Evolutionary conservation across 768 basidiomycete genomes (phyloP).

Genomic region (Calocera viscosa): DNA sequence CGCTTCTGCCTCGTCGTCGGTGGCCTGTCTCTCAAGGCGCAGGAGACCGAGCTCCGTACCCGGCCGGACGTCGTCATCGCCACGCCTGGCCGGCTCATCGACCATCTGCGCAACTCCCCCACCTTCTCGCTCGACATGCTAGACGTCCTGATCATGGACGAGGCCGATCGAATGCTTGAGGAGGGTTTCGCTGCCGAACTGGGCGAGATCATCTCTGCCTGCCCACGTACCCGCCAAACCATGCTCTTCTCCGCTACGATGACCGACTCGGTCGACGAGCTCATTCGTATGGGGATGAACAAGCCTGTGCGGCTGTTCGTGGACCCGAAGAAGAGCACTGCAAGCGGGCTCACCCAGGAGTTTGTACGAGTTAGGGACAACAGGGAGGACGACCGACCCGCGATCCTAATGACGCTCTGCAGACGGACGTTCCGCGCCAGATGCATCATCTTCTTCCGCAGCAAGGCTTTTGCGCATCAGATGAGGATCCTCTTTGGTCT

Average conservation of each 20-base stretch:
- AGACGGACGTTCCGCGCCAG: conserved; percentile 72
- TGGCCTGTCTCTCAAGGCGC: conserved; percentile 85
- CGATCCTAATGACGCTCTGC: conserved; percentile 69
- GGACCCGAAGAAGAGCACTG: conserved; percentile 80
- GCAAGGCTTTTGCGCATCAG: conserved; percentile 95
- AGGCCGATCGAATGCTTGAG: conserved; percentile 93
- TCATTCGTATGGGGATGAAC: conserved; percentile 83
- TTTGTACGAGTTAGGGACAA: conserved; percentile 83
- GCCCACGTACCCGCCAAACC: conserved; percentile 79
- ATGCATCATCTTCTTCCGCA: conserved; percentile 87
- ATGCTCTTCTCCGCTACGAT: conserved; percentile 99
- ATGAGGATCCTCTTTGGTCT: conserved; percentile 87
- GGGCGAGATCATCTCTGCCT: conserved; percentile 81
- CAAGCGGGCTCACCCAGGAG: conserved; percentile 79
- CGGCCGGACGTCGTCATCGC: conserved; percentile 92
- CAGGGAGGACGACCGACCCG: conserved; percentile 63
- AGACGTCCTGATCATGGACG: conserved; percentile 89
- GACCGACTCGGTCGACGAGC: conserved; percentile 90
- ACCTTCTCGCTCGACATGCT: conserved; percentile 84
- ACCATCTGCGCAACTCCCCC: conserved; percentile 91
- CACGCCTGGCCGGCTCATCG: conserved; percentile 93
- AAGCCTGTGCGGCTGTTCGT: conserved; percentile 92
- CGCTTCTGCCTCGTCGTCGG: conserved; percentile 85
- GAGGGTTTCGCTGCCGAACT: conserved; percentile 94
- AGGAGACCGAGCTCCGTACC: conserved; percentile 71